Percentiles rank a stretch among this genome's conserved stretches.
These are phyloP conservation scores for Trametes pubescens DNA, from an alignment of 1,284 basidiomycete genomes.

Conservation along the genomic window DNA sequence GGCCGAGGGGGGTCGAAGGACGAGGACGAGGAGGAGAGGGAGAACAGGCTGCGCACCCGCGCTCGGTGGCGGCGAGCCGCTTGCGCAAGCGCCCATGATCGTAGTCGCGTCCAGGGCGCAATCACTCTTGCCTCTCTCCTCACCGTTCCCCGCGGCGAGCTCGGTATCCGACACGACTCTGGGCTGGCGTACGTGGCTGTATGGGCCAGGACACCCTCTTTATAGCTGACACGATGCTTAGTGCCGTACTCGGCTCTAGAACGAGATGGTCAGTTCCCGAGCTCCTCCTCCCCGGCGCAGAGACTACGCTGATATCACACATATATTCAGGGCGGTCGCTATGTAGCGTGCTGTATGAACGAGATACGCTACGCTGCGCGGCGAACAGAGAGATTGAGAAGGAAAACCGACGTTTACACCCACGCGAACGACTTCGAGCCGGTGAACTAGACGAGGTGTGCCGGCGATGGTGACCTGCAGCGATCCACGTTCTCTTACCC, in stretches of 20 bases:
- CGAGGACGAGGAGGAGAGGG: slow-evolving; percentile 19
- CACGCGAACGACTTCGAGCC: neutral
- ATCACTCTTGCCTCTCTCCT: slow-evolving; percentile 2
- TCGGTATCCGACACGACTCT: neutral
- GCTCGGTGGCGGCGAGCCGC: slow-evolving; percentile 13
- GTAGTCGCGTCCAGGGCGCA: slow-evolving; percentile 1
- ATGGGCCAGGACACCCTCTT: neutral
- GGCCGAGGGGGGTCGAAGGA: neutral
- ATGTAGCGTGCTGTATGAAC: neutral
- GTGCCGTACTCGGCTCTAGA: neutral
- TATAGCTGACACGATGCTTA: neutral
- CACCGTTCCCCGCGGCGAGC: slow-evolving; percentile 22
- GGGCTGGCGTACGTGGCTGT: neutral
- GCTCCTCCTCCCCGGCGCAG: too few relatives aligned
- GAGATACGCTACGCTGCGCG: neutral
- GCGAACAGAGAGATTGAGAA: neutral
- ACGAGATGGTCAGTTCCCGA: too few relatives aligned
- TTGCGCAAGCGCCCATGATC: slow-evolving; percentile 17
- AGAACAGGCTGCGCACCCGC: slow-evolving; percentile 11
- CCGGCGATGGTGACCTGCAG: neutral
- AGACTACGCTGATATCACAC: too few relatives aligned
- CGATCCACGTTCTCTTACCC: neutral
- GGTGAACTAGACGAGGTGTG: neutral
- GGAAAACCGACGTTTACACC: neutral
- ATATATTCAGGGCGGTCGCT: neutral